Conservation (phyloP, 768 basidiomycete species). For the Lyophyllum atratum region DNA sequence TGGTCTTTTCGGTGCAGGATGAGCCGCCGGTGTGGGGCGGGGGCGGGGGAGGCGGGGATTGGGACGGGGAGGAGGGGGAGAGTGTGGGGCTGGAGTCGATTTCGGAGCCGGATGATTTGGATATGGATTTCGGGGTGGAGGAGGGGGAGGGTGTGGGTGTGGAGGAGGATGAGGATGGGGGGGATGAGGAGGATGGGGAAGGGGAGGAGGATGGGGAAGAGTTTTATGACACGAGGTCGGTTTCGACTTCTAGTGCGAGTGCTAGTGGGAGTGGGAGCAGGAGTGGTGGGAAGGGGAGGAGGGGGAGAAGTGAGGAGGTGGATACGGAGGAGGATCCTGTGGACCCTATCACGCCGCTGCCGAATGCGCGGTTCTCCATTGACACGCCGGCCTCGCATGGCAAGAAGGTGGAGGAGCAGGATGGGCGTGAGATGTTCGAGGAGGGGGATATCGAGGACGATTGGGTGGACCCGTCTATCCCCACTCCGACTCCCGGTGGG, state of each 20-base stretch:
- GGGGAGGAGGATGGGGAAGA: conserved; percentile 42
- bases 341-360: conserved; percentile 70
- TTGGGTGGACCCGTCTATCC: conserved; percentile 71
- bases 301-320: conserved; percentile 51
- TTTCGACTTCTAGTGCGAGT: conserved; percentile 43
- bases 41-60: conserved; percentile 78
- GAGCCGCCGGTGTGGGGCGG: too few species aligned
- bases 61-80: conserved; percentile 48
- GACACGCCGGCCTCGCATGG: conserved; percentile 15
- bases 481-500: conserved; percentile 27
- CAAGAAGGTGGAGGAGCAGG: conserved; percentile 41
- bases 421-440: conserved; percentile 48
- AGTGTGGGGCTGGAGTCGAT: conserved; percentile 81
- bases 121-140: conserved; percentile 31
- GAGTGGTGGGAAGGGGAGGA: conserved; percentile 27
- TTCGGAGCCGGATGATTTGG: conserved; percentile 70
- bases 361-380: conserved; percentile 43
- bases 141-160: conserved; percentile 26
- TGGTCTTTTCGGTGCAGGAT: conserved; percentile 86
- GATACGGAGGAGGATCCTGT: conserved; percentile 76
- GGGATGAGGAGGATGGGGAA: conserved; percentile 24
- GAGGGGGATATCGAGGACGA: conserved; percentile 59
- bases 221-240: conserved; percentile 54
- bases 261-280: conserved; percentile 26
- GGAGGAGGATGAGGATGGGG: conserved; percentile 15